Conservation (phyloP, 1,284 basidiomycete species). For the Ustilago nuda region DNA sequence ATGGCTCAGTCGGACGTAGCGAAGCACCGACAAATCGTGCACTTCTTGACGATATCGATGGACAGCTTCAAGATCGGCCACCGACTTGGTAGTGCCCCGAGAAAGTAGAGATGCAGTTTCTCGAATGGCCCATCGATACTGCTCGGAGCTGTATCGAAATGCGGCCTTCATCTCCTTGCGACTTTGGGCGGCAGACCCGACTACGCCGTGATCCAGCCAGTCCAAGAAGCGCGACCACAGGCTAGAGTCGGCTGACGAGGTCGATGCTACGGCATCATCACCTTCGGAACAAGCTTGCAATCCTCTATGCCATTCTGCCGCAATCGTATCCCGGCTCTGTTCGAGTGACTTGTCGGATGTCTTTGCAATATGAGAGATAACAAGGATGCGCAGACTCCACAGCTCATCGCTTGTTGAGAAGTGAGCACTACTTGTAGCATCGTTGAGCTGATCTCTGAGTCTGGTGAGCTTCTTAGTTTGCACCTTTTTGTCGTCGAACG, state of each 20-base stretch:
- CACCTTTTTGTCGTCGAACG: conserved; percentile 17
- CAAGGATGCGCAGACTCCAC: conserved; percentile 44
- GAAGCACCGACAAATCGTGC: conserved; percentile 40
- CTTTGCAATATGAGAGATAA: conserved; percentile 21
- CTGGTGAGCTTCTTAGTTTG: conserved; percentile 25
- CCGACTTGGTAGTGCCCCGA: conserved; percentile 21
- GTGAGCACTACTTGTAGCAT: conserved; percentile 20
- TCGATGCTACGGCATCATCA: conserved; percentile 4
- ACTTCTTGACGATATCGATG: conserved; percentile 32
- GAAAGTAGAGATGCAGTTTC: conserved; percentile 42
- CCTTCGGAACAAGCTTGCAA: conserved; percentile 37
- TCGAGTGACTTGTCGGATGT: conserved; percentile 16
- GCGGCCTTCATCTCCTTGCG: conserved; percentile 31
- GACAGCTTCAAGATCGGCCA: conserved; percentile 26
- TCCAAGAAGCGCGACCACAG: conserved; percentile 38
- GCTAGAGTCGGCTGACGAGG: conserved; percentile 15
- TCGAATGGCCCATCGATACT: conserved; percentile 44
- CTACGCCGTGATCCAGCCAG: conserved; percentile 40
- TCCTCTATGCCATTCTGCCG: conserved; percentile 40
- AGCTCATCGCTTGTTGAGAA: conserved; percentile 41
- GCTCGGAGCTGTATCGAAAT: conserved; percentile 29
- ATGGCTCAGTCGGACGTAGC: conserved; percentile 34
- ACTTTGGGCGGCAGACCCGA: conserved; percentile 6
- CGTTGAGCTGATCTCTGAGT: conserved; percentile 30
- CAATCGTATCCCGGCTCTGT: conserved; percentile 21